Evolutionary conservation across 139 green algal genomes (phyloP).

Genomic region (Desmodesmus armatus): DNA sequence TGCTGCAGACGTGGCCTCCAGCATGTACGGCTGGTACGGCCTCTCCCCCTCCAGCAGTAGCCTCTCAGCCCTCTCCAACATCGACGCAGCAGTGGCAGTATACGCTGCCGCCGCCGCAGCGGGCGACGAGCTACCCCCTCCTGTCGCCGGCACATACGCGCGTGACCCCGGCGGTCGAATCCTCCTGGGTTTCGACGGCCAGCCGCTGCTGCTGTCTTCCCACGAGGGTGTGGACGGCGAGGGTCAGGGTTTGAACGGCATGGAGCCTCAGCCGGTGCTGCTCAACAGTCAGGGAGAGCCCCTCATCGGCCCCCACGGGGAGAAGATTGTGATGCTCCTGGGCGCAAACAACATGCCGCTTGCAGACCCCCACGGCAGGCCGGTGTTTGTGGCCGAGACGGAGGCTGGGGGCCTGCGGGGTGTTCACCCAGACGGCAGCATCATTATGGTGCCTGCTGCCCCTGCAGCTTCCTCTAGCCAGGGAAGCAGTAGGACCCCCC

Average conservation of each 20-base stretch:
- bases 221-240: no score
- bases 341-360: not conserved
- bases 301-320: not conserved
- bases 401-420: not conserved
- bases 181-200: constrained; percentile 3
- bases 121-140: not conserved
- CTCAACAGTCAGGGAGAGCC: not conserved
- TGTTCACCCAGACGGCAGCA: constrained; percentile 14
- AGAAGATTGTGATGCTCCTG: constrained; percentile 19
- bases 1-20: not conserved
- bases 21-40: constrained; percentile 7
- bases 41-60: no score
- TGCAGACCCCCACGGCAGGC: not conserved
- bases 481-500: not conserved
- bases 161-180: not conserved
- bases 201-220: not conserved
- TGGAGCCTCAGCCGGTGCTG: not conserved
- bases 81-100: not conserved
- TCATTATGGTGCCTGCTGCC: constrained; percentile 9
- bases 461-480: no score
- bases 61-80: not conserved
- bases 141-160: not conserved
- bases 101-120: not conserved
- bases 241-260: no score
- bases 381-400: not conserved